These are phyloP conservation scores for Gracilaria domingensis DNA, from an alignment of 23 red algal species.

Conservation along the genomic window DNA sequence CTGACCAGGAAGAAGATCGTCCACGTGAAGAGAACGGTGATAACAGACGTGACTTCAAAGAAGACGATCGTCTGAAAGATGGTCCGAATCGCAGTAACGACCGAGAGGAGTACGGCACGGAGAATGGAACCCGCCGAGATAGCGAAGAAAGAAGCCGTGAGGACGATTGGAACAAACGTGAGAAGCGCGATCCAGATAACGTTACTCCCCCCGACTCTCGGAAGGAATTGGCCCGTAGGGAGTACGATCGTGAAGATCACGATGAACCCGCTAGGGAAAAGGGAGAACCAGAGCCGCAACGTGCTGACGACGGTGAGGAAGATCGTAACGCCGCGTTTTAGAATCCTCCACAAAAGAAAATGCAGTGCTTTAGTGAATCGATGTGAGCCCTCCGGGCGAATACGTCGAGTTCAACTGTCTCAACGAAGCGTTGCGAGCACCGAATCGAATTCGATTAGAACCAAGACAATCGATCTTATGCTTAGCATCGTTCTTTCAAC, in stretches of 20 bases:
- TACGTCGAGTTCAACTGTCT: not conserved
- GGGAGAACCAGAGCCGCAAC: not conserved
- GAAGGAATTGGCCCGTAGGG: not conserved
- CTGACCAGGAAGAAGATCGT: not conserved
- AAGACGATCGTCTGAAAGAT: conserved; percentile 11
- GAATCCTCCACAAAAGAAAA: conserved; percentile 10
- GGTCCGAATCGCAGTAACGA: conserved; percentile 6
- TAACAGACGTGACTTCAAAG: conserved; percentile 38
- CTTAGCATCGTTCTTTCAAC: conserved; percentile 45
- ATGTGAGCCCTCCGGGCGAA: conserved; percentile 13
- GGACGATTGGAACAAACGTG: conserved; percentile 5
- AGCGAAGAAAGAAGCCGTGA: conserved; percentile 10
- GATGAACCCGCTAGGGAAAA: conserved; percentile 12
- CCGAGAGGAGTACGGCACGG: not conserved
- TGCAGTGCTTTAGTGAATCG: conserved; percentile 32
- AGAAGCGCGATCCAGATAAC: not conserved
- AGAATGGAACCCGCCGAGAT: conserved; percentile 26
- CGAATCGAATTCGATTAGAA: conserved; percentile 36
- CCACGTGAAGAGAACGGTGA: conserved; percentile 18
- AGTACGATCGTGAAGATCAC: conserved; percentile 21
- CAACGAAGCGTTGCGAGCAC: conserved; percentile 39
- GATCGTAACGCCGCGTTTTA: conserved; percentile 49
- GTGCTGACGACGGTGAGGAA: conserved; percentile 22
- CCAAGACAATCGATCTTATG: conserved; percentile 28
- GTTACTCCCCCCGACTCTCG: not conserved